Evolutionary conservation across 495 filamentous ascomycete species (phyloP), one percentile per base, ranked within the genome.

Genomic region (Xylaria intraflava): DNA sequence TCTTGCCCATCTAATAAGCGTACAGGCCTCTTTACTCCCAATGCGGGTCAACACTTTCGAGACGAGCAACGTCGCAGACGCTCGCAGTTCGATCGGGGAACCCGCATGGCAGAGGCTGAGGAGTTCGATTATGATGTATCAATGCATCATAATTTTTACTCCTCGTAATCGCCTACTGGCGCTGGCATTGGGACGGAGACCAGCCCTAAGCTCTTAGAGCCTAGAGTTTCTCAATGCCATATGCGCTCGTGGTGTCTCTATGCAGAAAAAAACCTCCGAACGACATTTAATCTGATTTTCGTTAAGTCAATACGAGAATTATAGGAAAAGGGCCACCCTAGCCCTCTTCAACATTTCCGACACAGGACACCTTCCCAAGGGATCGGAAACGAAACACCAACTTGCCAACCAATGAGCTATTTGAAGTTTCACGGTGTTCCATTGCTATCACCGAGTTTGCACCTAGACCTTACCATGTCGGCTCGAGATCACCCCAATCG

Each of bases 1-100:
- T 42, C 31, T 55, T 5, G 47, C 48, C 51, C 12, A 62, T 20
- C 36, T 31, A 51, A 55, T 31, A 9, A 22, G 23, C 10, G 17
- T 2, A 50, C 46, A 87, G 85, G 85, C 3, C 71, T 88, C 11
- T 89, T 88, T 63, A 85, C 85, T 31, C 86, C 86, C 22, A 81
- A 83, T 35, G 79, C 84, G 26, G 83, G 84, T 30, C 86, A 87
- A 61, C 82, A 86, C 56, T 81, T 82, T 60, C 83, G 85, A 17
- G 83, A 88, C 56, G 85, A 88, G 65, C 85, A 88, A 65, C 84
- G 85, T 53, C 83, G 84, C 46, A 84, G 85, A 54, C 84, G 83
- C 40, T 89, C 86, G 30, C 85, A 88, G 59, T 90, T 77, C 64
- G 86, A 90, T 57, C 84, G 86, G 38, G 86, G 86, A 19, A 87